These are phyloP conservation scores for Pseudogymnoascus sp. DNA, from an alignment of 2,329 filamentous ascomycete species.

Conservation along the genomic window DNA sequence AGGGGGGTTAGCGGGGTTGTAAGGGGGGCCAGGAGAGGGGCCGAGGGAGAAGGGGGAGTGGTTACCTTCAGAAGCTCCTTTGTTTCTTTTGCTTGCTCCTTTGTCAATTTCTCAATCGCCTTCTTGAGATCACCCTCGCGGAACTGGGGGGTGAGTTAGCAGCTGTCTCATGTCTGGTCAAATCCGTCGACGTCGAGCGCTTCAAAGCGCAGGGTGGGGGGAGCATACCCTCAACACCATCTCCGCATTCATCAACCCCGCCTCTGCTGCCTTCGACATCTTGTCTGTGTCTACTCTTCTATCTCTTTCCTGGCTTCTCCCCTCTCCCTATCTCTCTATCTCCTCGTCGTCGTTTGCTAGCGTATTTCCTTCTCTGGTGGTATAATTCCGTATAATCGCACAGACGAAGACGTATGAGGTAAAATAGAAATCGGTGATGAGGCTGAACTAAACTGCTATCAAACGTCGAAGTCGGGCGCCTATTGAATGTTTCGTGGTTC, in stretches of 20 bases:
- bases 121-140: background rate
- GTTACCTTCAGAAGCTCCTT: background rate
- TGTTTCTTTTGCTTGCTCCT: background rate
- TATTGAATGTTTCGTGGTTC: background rate
- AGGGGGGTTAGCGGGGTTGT: background rate
- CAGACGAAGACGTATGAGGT: background rate
- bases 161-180: background rate
- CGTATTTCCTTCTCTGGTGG: background rate
- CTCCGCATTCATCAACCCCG: slow-evolving; percentile 5
- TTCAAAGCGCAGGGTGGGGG: background rate
- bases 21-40: background rate
- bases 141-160: background rate
- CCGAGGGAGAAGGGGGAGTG: background rate
- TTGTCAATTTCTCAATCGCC: background rate
- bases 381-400: background rate
- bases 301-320: background rate
- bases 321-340: background rate
- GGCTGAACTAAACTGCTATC: background rate
- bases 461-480: background rate
- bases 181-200: background rate
- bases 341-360: background rate
- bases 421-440: background rate
- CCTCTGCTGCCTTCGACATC: background rate
- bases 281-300: background rate
- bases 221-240: background rate